These are phyloP conservation scores for Periconia macrospinosa DNA, from an alignment of 2,329 filamentous ascomycete genomes.

Conservation along the genomic window DNA sequence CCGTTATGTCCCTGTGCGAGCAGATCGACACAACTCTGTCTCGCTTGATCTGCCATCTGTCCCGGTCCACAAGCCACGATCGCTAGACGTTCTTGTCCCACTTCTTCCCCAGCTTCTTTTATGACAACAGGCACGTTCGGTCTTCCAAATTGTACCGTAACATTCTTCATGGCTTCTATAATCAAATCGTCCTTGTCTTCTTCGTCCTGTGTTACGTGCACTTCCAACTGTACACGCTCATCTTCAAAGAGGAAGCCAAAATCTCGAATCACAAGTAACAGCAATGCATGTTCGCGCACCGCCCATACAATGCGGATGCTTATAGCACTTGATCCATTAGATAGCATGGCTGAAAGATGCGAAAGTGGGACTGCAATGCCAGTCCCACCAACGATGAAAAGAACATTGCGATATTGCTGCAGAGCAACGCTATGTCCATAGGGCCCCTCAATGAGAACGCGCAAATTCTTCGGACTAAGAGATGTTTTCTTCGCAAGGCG, in stretches of 20 bases:
- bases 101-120: slow-evolving; percentile 33
- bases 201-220: slow-evolving; percentile 29
- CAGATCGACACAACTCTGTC: slow-evolving; percentile 44
- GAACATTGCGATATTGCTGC: slow-evolving; percentile 42
- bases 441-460: slow-evolving; percentile 54
- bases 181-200: slow-evolving; percentile 23
- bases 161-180: slow-evolving; percentile 14
- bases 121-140: slow-evolving; percentile 44
- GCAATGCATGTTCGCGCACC: slow-evolving; percentile 33
- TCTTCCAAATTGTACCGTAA: slow-evolving; percentile 37
- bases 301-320: slow-evolving; percentile 38
- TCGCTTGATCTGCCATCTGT: slow-evolving; percentile 50
- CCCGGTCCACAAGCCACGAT: slow-evolving; percentile 51
- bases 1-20: slow-evolving; percentile 23
- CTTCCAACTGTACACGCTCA: slow-evolving; percentile 27
- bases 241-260: slow-evolving; percentile 22
- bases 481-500: slow-evolving; percentile 45
- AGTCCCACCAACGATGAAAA: slow-evolving; percentile 42
- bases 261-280: slow-evolving; percentile 25
- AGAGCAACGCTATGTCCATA: slow-evolving; percentile 51
- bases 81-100: slow-evolving; percentile 31
- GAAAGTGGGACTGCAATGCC: slow-evolving; percentile 38
- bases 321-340: slow-evolving; percentile 13
- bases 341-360: slow-evolving; percentile 24
- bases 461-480: slow-evolving; percentile 23